Percentiles rank a stretch among this genome's conserved stretches.
Conservation (phyloP, 345 rosid genomes). For the Rubroshorea leprosula region DNA sequence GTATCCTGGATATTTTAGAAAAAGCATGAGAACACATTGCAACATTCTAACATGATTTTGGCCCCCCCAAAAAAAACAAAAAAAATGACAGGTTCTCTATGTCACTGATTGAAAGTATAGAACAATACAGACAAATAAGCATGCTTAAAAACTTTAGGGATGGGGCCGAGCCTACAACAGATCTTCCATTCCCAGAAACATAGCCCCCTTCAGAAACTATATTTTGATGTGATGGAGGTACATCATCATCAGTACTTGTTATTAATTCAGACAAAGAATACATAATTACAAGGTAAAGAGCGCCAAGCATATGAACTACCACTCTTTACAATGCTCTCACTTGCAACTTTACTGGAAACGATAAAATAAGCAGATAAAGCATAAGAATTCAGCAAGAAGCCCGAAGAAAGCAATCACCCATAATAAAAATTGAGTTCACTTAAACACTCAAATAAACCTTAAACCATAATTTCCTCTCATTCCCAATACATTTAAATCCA, state of each 20-base stretch:
- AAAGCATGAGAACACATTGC: no score
- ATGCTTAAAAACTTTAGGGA: no score
- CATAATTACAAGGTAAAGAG: not conserved
- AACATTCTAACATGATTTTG: no score
- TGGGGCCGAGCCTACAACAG: conserved; percentile 36
- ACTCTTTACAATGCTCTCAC: conserved; percentile 1
- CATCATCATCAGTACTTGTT: conserved; percentile 42
- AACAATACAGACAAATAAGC: no score
- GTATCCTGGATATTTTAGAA: no score
- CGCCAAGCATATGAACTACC: conserved; percentile 9
- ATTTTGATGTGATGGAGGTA: conserved; percentile 33
- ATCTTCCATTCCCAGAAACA: conserved; percentile 36
- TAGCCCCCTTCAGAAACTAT: conserved; percentile 25
- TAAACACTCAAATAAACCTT: conserved; percentile 16
- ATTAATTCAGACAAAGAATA: conserved; percentile 12
- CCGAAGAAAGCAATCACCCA: not conserved
- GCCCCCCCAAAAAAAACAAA: no score
- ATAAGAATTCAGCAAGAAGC: not conserved
- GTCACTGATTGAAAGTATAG: no score
- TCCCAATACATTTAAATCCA: not conserved
- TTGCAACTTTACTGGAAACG: no score
- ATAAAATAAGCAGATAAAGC: no score
- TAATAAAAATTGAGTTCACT: not conserved
- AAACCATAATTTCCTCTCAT: conserved; percentile 21
- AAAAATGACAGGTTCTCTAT: no score